Base-by-base conservation (phyloP, 164 flowering plant species). In the Nymphaea thermarum region DNA sequence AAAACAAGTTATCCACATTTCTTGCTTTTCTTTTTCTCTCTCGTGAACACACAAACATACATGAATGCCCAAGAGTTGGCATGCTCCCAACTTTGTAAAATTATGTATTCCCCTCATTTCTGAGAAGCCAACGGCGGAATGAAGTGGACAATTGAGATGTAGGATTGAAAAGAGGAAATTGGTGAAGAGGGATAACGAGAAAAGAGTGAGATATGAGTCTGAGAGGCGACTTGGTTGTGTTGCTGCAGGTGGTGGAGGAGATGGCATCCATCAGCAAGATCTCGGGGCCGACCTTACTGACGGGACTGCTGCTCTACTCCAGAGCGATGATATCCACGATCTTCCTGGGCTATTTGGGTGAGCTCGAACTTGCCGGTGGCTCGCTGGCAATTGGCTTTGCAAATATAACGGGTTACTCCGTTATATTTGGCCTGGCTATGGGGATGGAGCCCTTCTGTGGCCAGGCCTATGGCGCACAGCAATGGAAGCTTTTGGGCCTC, bases 361-460 rank as follows among this genome's bases (percentile, higher is more conserved):
- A 90, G 80, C 87, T 87, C 43, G 91, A 90, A 79, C 95, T 93
- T 2, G 96, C 98, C 2, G 95, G 90, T 0, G 98, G 98, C 42
- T 86, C 98, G 4, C 84, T 93, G n/a, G 75, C 96, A 43, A 88
- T 93, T 44, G 98, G 96, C 60, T 85, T 93, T 62, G 95, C 98
- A 2, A 93, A 93, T 76, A 93, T 93, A 71, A 93, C 98, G 15
- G 98, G 98, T 55, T 93, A 93, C 84, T 93, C 98, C 3, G 89
- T 93, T 41, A 79, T 93, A 75, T 87, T 95, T 15, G 98, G 98
- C 11, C 65, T 93, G 43, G 93, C 98, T 69, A 87, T 93, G 98
- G 98, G 98, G 59, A 90, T 93, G 98, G 98, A 93, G 73, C 98
- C 98, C 68, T 87, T 93, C 64, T 93, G 98, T 65, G 96, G 93